Conservation (phyloP, 306 rosid genomes). For the Fagus sylvatica region DNA sequence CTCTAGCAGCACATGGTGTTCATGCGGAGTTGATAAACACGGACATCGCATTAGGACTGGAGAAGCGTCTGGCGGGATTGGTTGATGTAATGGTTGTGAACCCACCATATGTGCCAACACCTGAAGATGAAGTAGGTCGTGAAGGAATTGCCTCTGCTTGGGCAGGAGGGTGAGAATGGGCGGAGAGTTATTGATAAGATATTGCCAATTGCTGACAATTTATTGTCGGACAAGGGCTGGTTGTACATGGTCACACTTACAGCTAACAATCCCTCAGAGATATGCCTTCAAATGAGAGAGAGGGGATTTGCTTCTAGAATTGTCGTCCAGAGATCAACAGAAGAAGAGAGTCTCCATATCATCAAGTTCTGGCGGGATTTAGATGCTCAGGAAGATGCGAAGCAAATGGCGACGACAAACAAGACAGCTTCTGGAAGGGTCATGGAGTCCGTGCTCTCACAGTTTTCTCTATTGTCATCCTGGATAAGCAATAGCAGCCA, state of each 20-base stretch:
- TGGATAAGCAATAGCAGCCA: slow-evolving; percentile 41
- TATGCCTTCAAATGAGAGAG: slow-evolving; percentile 72
- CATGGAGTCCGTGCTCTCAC: slow-evolving; percentile 46
- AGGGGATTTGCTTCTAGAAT: slow-evolving; percentile 84
- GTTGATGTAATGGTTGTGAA: slow-evolving; percentile 92
- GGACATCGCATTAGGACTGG: slow-evolving; percentile 74
- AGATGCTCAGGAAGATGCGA: slow-evolving; percentile 34
- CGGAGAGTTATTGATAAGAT: slow-evolving; percentile 79
- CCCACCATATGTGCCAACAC: slow-evolving; percentile 97
- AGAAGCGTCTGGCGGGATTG: slow-evolving; percentile 70
- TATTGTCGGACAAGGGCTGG: slow-evolving; percentile 89
- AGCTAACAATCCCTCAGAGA: slow-evolving; percentile 74
- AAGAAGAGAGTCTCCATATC: slow-evolving; percentile 86
- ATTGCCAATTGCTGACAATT: slow-evolving; percentile 66
- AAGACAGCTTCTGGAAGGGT: slow-evolving; percentile 38
- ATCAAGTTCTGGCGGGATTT: slow-evolving; percentile 86
- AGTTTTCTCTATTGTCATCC: slow-evolving; percentile 38
- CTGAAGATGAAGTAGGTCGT: slow-evolving; percentile 87
- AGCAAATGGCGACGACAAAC: slow-evolving; percentile 17
- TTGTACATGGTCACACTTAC: slow-evolving; percentile 81
- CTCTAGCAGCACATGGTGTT: slow-evolving; percentile 82
- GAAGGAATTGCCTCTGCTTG: slow-evolving; percentile 79
- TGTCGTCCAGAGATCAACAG: slow-evolving; percentile 83
- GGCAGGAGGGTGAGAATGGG: slow-evolving; percentile 98
- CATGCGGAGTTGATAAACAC: slow-evolving; percentile 77